A percentile compares a stretch with the other conserved stretches of the same genome.
Conservation (phyloP, 192 early-diverging fungal species). For the Lunasporangiospora selenospora region DNA sequence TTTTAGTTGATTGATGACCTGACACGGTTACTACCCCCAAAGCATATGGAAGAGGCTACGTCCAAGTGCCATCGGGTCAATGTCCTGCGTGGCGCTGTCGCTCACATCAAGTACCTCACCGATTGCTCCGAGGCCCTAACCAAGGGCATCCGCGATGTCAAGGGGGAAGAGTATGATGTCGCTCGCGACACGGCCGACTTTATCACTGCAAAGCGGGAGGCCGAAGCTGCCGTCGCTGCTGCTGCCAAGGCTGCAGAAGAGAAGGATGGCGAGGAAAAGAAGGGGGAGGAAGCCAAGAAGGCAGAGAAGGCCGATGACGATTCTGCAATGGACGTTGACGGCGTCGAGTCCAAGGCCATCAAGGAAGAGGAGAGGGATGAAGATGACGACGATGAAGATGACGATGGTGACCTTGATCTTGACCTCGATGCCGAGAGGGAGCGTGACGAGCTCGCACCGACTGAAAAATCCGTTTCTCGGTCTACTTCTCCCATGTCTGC, state of each 20-base stretch:
- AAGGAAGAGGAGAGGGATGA: not conserved
- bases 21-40: slow-evolving; percentile 30
- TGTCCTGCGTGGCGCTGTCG: slow-evolving; percentile 44
- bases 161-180: slow-evolving; percentile 8
- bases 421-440: slow-evolving; percentile 5
- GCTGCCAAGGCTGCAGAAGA: not conserved
- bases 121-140: slow-evolving; percentile 8
- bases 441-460: not conserved
- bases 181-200: not conserved
- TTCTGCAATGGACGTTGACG: slow-evolving; percentile 35
- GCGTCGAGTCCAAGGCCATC: no score
- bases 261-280: no score
- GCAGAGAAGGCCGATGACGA: not conserved
- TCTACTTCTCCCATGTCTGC: slow-evolving; percentile 3
- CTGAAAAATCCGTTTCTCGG: slow-evolving; percentile 1
- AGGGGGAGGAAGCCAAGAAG: no score
- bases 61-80: slow-evolving; percentile 48
- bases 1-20: slow-evolving; percentile 38
- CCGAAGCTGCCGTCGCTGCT: not conserved
- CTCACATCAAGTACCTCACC: slow-evolving; percentile 45
- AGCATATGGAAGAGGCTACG: slow-evolving; percentile 44
- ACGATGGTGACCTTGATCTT: not conserved
- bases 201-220: not conserved
- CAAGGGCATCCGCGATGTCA: slow-evolving; percentile 11
- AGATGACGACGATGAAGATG: slow-evolving; percentile 11